Conservation (phyloP, 1,284 basidiomycete species). For the Fomitopsis betulina region DNA sequence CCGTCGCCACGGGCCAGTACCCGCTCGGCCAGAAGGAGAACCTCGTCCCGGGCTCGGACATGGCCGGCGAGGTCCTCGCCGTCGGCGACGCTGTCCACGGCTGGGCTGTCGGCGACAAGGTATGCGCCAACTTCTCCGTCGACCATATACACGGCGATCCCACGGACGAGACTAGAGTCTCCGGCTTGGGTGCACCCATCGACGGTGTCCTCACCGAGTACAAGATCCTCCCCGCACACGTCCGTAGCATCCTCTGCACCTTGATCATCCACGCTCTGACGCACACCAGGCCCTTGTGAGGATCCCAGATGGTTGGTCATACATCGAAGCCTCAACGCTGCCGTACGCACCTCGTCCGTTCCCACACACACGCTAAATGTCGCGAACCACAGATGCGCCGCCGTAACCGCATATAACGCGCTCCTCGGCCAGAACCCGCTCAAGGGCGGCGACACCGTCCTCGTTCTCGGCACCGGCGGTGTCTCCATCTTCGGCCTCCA, state of each 20-base stretch:
- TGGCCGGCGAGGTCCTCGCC: constrained; percentile 55
- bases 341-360: constrained; percentile 7
- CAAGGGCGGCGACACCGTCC: constrained; percentile 27
- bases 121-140: constrained; percentile 29
- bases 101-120: constrained; percentile 46
- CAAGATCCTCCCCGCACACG: constrained; percentile 21
- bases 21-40: constrained; percentile 26
- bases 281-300: constrained; percentile 16
- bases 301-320: constrained; percentile 31
- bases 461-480: constrained; percentile 38
- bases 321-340: constrained; percentile 28
- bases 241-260: constrained; percentile 2
- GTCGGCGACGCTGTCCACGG: constrained; percentile 45
- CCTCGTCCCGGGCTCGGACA: constrained; percentile 54
- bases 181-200: constrained; percentile 42
- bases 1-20: constrained; percentile 32
- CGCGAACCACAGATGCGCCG: constrained; percentile 22
- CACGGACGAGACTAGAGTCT: constrained; percentile 19
- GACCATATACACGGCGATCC: constrained; percentile 17
- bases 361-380: no score
- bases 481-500: constrained; percentile 32
- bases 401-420: constrained; percentile 36
- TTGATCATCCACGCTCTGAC: neutral
- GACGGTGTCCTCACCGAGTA: constrained; percentile 58
- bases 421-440: constrained; percentile 29